Conservation (phyloP, 345 rosid genomes). For the Dimocarpus longan region DNA sequence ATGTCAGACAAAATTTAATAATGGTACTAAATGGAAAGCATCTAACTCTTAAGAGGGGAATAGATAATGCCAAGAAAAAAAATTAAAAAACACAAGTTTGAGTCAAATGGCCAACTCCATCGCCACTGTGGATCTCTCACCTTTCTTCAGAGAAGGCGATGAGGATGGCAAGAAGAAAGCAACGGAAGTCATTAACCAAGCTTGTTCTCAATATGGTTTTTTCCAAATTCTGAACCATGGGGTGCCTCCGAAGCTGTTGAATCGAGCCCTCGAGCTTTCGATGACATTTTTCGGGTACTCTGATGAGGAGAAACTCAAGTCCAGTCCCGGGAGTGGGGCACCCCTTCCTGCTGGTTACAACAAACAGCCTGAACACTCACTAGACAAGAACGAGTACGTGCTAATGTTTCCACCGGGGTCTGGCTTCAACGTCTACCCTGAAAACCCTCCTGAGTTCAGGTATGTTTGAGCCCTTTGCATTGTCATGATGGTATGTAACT, state of each 20-base stretch:
- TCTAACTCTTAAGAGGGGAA: background rate
- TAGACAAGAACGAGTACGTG: constrained; percentile 49
- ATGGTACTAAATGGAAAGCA: background rate
- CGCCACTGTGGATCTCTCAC: constrained; percentile 49
- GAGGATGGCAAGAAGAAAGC: constrained; percentile 39
- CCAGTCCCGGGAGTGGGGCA: constrained; percentile 27
- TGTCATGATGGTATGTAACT: background rate
- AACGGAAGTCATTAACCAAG: constrained; percentile 34
- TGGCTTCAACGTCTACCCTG: constrained; percentile 46
- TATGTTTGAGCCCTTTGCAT: constrained; percentile 16
- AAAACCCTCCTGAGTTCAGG: constrained; percentile 46
- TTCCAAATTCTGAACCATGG: constrained; percentile 60
- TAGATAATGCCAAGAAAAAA: no score
- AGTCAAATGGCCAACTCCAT: constrained; percentile 17
- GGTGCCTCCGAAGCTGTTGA: constrained; percentile 34
- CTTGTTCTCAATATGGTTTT: constrained; percentile 51
- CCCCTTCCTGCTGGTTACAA: constrained; percentile 52
- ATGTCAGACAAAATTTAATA: background rate
- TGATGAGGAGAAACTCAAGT: constrained; percentile 42
- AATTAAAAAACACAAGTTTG: background rate
- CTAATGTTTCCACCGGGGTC: constrained; percentile 46
- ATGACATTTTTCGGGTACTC: constrained; percentile 40
- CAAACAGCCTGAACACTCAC: constrained; percentile 38
- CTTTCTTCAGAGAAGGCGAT: constrained; percentile 40
- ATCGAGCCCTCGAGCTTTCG: constrained; percentile 42